Conservation (phyloP, 257 asterid species). For the Coffea eugenioides region DNA sequence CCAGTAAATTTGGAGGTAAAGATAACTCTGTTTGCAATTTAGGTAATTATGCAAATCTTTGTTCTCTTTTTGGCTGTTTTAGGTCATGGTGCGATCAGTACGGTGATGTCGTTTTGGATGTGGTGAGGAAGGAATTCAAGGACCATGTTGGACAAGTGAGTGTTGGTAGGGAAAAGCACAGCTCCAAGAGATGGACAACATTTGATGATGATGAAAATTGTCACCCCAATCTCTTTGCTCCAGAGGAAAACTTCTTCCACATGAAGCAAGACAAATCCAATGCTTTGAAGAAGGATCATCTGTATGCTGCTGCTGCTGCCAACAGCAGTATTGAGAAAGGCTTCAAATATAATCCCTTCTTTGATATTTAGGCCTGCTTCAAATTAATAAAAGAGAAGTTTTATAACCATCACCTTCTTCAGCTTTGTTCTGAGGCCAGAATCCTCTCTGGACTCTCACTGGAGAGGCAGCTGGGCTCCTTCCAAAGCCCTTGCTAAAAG, state of each 20-base stretch:
- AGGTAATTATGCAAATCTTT: not conserved
- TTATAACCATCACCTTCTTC: not conserved
- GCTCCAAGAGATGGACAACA: constrained; percentile 53
- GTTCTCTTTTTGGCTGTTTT: constrained; percentile 13
- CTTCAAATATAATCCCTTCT: constrained; percentile 72
- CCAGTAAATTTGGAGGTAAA: not conserved
- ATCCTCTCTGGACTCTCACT: not conserved
- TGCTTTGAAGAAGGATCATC: constrained; percentile 26
- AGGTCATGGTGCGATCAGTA: constrained; percentile 68
- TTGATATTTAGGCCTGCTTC: constrained; percentile 35
- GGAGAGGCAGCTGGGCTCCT: not conserved
- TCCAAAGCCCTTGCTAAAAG: not conserved
- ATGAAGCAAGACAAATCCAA: constrained; percentile 34
- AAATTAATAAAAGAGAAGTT: not conserved
- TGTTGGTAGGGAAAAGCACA: constrained; percentile 21
- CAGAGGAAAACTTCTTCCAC: constrained; percentile 27
- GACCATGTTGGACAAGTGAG: constrained; percentile 59
- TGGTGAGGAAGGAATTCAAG: constrained; percentile 76
- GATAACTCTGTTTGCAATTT: not conserved
- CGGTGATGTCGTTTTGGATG: constrained; percentile 61
- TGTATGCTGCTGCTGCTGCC: constrained; percentile 19
- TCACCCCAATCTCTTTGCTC: constrained; percentile 68
- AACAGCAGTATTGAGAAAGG: constrained; percentile 55
- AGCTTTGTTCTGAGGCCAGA: not conserved
- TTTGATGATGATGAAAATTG: constrained; percentile 59